phyloP scores from a whole-genome alignment of 2,329 filamentous ascomycete genomes.

The Byssoonygena ceratinophila region DNA sequence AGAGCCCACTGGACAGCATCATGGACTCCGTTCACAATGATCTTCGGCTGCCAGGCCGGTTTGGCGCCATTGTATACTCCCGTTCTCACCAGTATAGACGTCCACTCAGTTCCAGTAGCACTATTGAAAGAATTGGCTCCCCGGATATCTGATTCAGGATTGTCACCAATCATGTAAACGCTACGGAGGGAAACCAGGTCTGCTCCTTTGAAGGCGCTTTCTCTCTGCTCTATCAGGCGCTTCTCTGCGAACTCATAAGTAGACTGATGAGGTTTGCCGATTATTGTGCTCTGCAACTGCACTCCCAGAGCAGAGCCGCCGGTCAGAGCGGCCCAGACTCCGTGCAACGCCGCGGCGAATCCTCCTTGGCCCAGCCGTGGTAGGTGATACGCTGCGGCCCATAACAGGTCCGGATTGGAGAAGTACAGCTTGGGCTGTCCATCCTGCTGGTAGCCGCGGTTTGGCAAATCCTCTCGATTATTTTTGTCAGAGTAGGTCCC shows the following conservation, averaged over 20 bases:
- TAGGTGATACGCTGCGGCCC: constrained; percentile 74
- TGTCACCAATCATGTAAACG: constrained; percentile 93
- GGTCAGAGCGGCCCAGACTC: constrained; percentile 66
- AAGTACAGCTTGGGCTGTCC: constrained; percentile 74
- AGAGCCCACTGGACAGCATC: constrained; percentile 70
- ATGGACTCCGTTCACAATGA: constrained; percentile 62
- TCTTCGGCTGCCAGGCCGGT: constrained; percentile 52
- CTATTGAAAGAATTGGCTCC: constrained; percentile 71
- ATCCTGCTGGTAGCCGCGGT: constrained; percentile 71
- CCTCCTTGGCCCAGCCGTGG: constrained; percentile 85
- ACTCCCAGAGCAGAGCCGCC: constrained; percentile 44
- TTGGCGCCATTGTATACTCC: constrained; percentile 57
- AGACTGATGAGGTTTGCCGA: constrained; percentile 69
- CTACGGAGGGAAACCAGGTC: constrained; percentile 46
- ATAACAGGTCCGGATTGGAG: constrained; percentile 81
- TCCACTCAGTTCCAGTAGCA: constrained; percentile 60
- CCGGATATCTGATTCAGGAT: constrained; percentile 78
- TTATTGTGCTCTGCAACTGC: constrained; percentile 52
- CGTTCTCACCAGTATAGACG: constrained; percentile 64
- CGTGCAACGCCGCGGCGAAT: constrained; percentile 70
- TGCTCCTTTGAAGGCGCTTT: constrained; percentile 35
- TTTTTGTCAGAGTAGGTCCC: constrained; percentile 71
- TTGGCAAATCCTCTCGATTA: constrained; percentile 51
- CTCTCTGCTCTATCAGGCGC: constrained; percentile 53
- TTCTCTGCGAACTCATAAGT: constrained; percentile 81